Percentiles rank a stretch among this genome's conserved stretches.
phyloP scores from a whole-genome alignment of 805 yeast genomes.

The Yueomyces sinensis region DNA sequence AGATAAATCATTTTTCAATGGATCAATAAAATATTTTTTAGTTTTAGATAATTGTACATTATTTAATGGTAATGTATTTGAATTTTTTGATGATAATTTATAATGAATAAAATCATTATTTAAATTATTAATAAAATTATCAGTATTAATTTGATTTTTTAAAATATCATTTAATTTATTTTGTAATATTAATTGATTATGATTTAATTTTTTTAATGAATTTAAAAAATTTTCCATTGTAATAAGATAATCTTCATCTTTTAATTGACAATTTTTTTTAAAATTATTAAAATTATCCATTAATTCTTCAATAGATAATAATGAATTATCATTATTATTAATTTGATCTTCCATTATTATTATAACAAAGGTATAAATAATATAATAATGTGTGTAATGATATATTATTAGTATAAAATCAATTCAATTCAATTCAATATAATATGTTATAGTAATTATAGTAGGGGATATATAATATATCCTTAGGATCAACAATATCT shows the following conservation, averaged over 20 bases:
- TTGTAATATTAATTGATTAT: constrained; percentile 24
- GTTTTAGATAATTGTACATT: constrained; percentile 19
- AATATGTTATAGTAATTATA: too few species aligned
- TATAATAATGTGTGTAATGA: too few species aligned
- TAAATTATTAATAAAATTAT: constrained; percentile 19
- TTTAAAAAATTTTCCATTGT: constrained; percentile 14
- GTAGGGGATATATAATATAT: too few species aligned
- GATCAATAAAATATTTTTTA: constrained; percentile 21
- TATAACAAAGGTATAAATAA: too few species aligned
- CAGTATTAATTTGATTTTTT: constrained; percentile 25
- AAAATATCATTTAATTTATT: constrained; percentile 24
- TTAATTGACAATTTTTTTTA: neutral
- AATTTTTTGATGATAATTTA: constrained; percentile 1
- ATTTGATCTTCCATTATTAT: too few species aligned
- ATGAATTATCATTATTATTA: too few species aligned
- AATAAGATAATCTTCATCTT: neutral
- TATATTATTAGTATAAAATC: too few species aligned
- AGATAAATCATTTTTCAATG: constrained; percentile 4
- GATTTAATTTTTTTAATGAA: constrained; percentile 17
- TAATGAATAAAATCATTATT: constrained; percentile 7
- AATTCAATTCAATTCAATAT: too few species aligned
- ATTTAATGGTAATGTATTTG: constrained; percentile 15
- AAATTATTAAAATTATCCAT: neutral
- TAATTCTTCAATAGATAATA: neutral
- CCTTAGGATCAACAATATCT: too few species aligned